A percentile compares a stretch with the other conserved stretches of the same genome.
Conservation (phyloP, 345 rosid genomes). For the Toxicodendron radicans region DNA sequence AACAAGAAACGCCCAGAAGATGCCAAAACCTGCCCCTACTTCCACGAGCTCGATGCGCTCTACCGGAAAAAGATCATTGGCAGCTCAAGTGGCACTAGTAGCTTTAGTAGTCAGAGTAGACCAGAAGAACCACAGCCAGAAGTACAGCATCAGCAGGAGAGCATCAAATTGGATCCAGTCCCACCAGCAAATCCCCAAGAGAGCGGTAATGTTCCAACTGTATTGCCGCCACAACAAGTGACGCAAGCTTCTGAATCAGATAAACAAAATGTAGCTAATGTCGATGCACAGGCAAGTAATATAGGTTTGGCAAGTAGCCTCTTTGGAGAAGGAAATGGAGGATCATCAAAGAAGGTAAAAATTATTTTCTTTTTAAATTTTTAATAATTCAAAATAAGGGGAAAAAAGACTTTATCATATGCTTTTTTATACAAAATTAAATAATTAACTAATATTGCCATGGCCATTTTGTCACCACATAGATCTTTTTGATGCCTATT, state of each 20-base stretch:
- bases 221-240: constrained; percentile 9
- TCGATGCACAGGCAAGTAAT: constrained; percentile 22
- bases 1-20: constrained; percentile 81
- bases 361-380: constrained; percentile 4
- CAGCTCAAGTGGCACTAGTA: constrained; percentile 10
- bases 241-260: constrained; percentile 18
- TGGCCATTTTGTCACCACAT: background rate
- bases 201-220: constrained; percentile 12
- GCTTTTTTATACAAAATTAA: background rate
- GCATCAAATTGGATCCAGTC: constrained; percentile 16
- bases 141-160: constrained; percentile 22
- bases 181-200: constrained; percentile 32
- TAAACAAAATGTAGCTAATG: constrained; percentile 22
- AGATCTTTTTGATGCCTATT: constrained; percentile 23
- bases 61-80: constrained; percentile 56
- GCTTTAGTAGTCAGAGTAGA: constrained; percentile 23
- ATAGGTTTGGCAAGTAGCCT: constrained; percentile 19
- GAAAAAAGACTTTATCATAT: background rate
- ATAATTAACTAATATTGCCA: background rate
- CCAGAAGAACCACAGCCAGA: constrained; percentile 19
- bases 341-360: constrained; percentile 48
- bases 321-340: constrained; percentile 39
- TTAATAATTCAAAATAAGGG: background rate
- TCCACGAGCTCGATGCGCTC: constrained; percentile 75
- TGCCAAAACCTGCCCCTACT: constrained; percentile 89